Percentiles rank a stretch among this genome's conserved stretches.
These are phyloP conservation scores for Puccinia coronata DNA, from an alignment of 1,284 basidiomycete genomes.

Conservation along the genomic window DNA sequence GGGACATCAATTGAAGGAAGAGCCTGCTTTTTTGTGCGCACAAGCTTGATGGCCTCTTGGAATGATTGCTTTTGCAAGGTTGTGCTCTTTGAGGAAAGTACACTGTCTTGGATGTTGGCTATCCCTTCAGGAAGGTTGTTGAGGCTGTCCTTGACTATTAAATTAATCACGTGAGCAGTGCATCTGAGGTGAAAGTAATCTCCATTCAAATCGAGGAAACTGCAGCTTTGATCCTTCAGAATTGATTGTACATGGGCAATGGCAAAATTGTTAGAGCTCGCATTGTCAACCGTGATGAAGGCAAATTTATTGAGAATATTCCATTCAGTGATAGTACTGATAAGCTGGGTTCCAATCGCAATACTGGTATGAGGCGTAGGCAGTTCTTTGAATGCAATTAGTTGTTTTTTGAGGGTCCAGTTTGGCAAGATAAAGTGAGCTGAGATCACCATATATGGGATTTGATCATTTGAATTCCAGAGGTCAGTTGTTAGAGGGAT, in stretches of 20 bases:
- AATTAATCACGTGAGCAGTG: background rate
- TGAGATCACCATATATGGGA: background rate
- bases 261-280: background rate
- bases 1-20: background rate
- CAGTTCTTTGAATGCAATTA: background rate
- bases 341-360: background rate
- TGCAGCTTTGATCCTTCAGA: background rate
- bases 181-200: background rate
- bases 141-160: background rate
- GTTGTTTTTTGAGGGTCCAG: background rate
- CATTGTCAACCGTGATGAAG: slow-evolving; percentile 6
- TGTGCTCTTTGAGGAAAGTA: background rate
- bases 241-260: background rate
- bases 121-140: background rate
- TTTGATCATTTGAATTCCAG: background rate
- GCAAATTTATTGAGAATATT: background rate
- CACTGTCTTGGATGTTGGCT: background rate
- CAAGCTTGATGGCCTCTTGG: background rate
- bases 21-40: background rate
- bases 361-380: background rate
- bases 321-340: background rate
- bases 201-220: background rate
- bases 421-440: background rate
- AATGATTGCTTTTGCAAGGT: background rate
- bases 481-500: background rate